Evolutionary conservation across 495 filamentous ascomycete genomes (phyloP), one percentile per base, ranked within the genome.

Genomic region (Penicillium fimorum): DNA sequence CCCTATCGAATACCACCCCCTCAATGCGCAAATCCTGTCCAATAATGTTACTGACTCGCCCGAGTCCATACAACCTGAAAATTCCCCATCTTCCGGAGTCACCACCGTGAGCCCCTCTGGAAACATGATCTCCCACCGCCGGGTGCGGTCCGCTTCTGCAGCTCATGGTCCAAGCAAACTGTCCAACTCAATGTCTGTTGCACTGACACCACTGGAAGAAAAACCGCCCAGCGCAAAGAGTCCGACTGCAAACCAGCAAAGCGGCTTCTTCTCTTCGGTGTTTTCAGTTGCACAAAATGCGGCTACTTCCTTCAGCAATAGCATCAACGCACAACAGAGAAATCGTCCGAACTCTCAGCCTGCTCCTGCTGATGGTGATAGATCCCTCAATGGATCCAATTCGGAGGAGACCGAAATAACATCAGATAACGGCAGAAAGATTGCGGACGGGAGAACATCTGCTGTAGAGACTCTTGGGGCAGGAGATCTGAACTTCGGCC

Each of bases 281-380:
- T 90, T 98, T 62, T 91, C 91, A 30, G 93, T 86, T 29, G 92
- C 93, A 15, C 94, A 97, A 66, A 97, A 89, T 73, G 93, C 95
- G 38, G 93, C 94, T n/a, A 91, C 83, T 60, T 86, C 84, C 2
- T 64, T 99, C 5, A 92, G 82, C 60, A 96, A 83, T 64, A 92
- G 81, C 46, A 89, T 97, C 27, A 91, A 90, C 58, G 82, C 70
- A 2, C 78, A 72, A 29, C 59, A 74, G 22, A 74, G 66, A 51
- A 71, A 64, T 41, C 70, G 78, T 32, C 72, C 57, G 25, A 57
- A 57, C 20, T 70, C 72, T 15, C 65, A 67, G 35, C 45, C 62
- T 9, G 56, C 53, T 10, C 38, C 67, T 8, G 51, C 40, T 13
- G 72, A 73, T 7, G 60, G 65, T 33, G 72, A 74, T 15, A 62